These are phyloP conservation scores for Curvularia spicifera DNA, from an alignment of 2,329 filamentous ascomycete genomes.

Conservation along the genomic window DNA sequence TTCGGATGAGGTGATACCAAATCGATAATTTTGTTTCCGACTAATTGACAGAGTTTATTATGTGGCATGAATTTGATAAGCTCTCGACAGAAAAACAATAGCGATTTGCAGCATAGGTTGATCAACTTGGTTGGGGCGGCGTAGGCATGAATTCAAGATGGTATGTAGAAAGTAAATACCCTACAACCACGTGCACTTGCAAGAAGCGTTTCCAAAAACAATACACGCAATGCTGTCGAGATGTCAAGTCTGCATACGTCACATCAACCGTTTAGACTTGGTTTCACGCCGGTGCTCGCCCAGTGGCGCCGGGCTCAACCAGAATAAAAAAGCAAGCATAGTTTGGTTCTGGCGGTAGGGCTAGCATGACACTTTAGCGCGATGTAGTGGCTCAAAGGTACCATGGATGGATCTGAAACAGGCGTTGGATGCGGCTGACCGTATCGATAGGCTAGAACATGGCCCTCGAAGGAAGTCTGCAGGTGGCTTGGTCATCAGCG, in stretches of 20 bases:
- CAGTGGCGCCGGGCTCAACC: neutral
- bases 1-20: neutral
- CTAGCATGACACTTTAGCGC: neutral
- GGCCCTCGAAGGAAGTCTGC: neutral
- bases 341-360: neutral
- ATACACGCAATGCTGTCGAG: neutral
- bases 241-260: neutral
- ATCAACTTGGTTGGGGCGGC: no score
- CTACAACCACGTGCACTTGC: neutral
- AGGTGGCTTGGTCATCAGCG: neutral
- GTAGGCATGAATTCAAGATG: neutral
- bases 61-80: no score
- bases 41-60: no score
- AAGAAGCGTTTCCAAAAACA: neutral
- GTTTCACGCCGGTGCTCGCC: neutral
- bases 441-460: neutral
- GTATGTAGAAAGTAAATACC: neutral
- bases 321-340: neutral
- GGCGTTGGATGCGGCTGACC: neutral
- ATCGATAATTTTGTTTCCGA: no score
- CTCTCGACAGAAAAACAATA: no score
- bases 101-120: no score
- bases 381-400: neutral
- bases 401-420: neutral
- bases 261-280: neutral